Base-by-base conservation (phyloP, 2,329 filamentous ascomycete species). In the Claviceps arundinis region DNA sequence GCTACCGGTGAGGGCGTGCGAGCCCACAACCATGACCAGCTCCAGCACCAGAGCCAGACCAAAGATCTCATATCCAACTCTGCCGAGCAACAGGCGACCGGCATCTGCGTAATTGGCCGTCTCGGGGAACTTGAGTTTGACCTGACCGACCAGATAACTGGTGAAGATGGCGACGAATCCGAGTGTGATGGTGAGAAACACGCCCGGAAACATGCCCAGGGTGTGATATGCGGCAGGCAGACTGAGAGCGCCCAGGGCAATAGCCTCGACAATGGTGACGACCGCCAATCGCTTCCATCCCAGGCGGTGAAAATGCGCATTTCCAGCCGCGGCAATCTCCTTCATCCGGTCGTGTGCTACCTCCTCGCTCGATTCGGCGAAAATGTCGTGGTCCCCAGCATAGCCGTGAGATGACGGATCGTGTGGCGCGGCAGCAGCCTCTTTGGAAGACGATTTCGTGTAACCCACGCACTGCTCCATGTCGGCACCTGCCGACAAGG, bases 61-160 rank as follows among this genome's bases (percentile, higher is more conserved):
- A 85, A 76, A 67, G 88, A 85, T 52, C 62, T 85, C 80, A 55
- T 80, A 77, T 1, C 81, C 82, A 42, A 77, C 68, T 17, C 66
- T 69, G 8, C 85, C 85, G 53, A 73, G 71, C 48, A 87, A 69
- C 47, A 87, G 69, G 43, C 75, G 70, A 2, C 81, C 83, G 13
- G 81, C 83, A 59, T 88, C 84, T 19, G 82, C 80, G 62, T 87
- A 85, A 59, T 79, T 81, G 44, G 77, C 74, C 43, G 84, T 71
- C 17, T 76, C 66, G 2, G 80, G 79, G 59, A 48, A 86, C 73
- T 14, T 79, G 68, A 2, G 82, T 64, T 75, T 75, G 57, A 73
- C 69, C 60, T 73, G 65, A 38, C 72, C 72, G 50, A 75, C 69
- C 54, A 74, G 63, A 51, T 73, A 66, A 52, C 67, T 70, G 38